Conservation (phyloP, 192 early-diverging fungal genomes). For the Lobosporangium transversale region DNA sequence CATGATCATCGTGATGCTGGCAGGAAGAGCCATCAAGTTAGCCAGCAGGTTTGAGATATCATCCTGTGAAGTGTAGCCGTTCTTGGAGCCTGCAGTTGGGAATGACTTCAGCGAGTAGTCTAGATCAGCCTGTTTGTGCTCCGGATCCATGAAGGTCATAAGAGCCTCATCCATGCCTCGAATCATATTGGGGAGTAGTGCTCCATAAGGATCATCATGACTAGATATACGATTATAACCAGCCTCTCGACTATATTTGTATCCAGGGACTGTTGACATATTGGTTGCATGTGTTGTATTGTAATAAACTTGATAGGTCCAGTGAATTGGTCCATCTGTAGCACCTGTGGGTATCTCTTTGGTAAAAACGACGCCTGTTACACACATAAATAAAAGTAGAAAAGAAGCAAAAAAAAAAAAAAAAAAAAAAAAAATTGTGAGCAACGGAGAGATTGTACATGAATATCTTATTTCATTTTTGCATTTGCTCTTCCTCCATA, state of each 20-base stretch:
- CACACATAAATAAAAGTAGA: too few relatives aligned
- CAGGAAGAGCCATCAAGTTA: slow-evolving; percentile 60
- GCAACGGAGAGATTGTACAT: too few relatives aligned
- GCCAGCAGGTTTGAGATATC: slow-evolving; percentile 60
- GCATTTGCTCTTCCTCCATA: too few relatives aligned
- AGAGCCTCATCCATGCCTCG: slow-evolving; percentile 38
- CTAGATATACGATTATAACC: slow-evolving; percentile 8
- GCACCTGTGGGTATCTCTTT: slow-evolving; percentile 13
- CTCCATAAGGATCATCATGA: slow-evolving; percentile 27
- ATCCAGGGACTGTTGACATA: slow-evolving; percentile 62
- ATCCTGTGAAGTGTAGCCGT: slow-evolving; percentile 57
- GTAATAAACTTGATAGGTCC: slow-evolving; percentile 80
- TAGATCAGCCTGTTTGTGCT: slow-evolving; percentile 32
- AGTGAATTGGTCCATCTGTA: slow-evolving; percentile 51
- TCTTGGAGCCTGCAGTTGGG: slow-evolving; percentile 70
- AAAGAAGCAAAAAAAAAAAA: too few relatives aligned
- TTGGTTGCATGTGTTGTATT: slow-evolving; percentile 69
- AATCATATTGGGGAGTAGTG: slow-evolving; percentile 33
- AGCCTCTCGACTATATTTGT: slow-evolving; percentile 34
- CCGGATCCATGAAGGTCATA: slow-evolving; percentile 38
- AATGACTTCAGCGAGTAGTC: slow-evolving; percentile 57
- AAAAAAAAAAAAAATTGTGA: too few relatives aligned
- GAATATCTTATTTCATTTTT: too few relatives aligned
- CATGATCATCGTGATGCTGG: slow-evolving; percentile 64
- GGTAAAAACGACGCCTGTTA: slow-evolving; percentile 43